These are phyloP conservation scores for Metarhizium brunneum DNA, from an alignment of 2,329 filamentous ascomycete genomes.

Conservation along the genomic window DNA sequence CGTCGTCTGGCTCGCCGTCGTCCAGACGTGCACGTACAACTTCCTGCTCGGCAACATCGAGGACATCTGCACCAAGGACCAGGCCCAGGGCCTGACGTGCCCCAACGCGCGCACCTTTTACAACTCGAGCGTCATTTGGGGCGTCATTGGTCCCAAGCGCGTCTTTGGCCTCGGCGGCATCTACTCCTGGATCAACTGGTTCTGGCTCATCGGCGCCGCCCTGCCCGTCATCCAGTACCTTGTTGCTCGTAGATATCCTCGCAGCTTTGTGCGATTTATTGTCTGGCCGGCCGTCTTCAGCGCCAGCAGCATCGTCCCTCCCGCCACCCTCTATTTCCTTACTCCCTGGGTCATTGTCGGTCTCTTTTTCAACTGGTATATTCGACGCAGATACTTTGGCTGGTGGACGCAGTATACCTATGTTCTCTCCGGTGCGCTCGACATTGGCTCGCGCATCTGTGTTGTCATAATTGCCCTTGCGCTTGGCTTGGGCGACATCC, in stretches of 20 bases:
- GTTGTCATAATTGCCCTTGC: conserved; percentile 41
- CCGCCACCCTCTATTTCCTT: conserved; percentile 46
- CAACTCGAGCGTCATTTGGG: conserved; percentile 52
- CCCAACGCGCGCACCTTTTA: conserved; percentile 50
- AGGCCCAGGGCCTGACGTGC: conserved; percentile 44
- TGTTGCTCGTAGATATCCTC: conserved; percentile 37
- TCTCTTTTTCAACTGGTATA: conserved; percentile 43
- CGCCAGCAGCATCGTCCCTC: conserved; percentile 38
- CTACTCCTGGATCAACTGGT: conserved; percentile 36
- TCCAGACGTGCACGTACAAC: conserved; percentile 28
- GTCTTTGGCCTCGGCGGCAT: conserved; percentile 26
- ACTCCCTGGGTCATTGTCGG: conserved; percentile 46
- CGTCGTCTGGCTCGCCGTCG: conserved; percentile 28
- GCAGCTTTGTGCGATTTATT: conserved; percentile 36
- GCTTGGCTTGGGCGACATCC: conserved; percentile 33
- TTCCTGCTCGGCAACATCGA: conserved; percentile 37
- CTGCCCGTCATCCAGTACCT: conserved; percentile 40
- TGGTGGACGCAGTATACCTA: conserved; percentile 54
- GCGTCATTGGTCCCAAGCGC: conserved; percentile 38
- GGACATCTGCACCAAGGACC: conserved; percentile 39
- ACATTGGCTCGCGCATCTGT: conserved; percentile 47
- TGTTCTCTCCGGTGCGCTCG: conserved; percentile 46
- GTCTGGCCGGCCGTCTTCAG: conserved; percentile 46
- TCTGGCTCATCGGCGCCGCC: conserved; percentile 43
- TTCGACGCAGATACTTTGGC: conserved; percentile 38